These are phyloP conservation scores for Claviceps digitariae DNA, from an alignment of 2,329 filamentous ascomycete species.

Conservation along the genomic window DNA sequence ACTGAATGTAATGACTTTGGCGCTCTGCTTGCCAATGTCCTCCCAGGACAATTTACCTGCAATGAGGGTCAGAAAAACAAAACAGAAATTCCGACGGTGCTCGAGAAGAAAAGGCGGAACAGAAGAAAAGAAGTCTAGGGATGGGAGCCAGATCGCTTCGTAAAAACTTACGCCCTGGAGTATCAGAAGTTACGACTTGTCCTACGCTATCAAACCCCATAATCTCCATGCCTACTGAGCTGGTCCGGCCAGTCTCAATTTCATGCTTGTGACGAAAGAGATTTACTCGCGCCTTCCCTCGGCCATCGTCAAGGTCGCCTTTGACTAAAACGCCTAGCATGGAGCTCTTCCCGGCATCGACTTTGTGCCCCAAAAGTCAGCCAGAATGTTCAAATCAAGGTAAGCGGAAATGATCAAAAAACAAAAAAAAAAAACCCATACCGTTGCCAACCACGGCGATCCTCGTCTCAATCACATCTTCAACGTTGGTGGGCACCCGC, in stretches of 20 bases:
- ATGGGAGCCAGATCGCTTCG: background rate
- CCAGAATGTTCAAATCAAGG: no score
- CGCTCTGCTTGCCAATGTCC: conserved; percentile 86
- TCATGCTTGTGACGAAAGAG: conserved; percentile 97
- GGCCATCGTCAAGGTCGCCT: conserved; percentile 84
- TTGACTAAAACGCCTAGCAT: conserved; percentile 93
- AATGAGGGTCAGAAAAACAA: background rate
- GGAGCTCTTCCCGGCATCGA: conserved; percentile 94
- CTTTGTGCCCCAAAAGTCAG: conserved; percentile 22
- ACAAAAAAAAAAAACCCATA: conserved; percentile 18
- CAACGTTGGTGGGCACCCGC: conserved; percentile 55
- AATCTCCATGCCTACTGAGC: conserved; percentile 96
- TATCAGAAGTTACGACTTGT: conserved; percentile 67
- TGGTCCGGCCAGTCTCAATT: conserved; percentile 87
- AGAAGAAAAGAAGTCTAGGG: background rate
- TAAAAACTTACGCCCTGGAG: conserved; percentile 58
- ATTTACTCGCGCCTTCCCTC: conserved; percentile 86
- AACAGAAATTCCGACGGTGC: no score
- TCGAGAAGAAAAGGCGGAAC: background rate
- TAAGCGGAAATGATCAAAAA: no score
- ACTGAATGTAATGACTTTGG: conserved; percentile 94
- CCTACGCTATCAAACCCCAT: conserved; percentile 90
- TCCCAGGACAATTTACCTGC: conserved; percentile 75
- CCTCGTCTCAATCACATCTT: conserved; percentile 87
- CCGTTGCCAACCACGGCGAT: conserved; percentile 96